phyloP scores from a whole-genome alignment of 2,329 filamentous ascomycete species.

The Sporothrix euskadiensis region DNA sequence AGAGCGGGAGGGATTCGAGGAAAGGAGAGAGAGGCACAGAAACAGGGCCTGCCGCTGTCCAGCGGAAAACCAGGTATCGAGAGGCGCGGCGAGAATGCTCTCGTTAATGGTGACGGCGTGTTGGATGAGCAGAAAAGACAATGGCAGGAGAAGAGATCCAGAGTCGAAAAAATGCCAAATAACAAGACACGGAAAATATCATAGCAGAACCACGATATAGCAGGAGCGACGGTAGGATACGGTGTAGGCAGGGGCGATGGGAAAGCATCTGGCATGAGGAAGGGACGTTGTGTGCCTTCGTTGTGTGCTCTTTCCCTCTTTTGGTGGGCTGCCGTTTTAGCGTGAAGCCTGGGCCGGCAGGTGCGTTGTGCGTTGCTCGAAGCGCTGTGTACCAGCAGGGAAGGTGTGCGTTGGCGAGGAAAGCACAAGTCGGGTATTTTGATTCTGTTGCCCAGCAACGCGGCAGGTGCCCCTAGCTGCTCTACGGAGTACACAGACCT shows the following conservation, averaged over 20 bases:
- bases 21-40: neutral
- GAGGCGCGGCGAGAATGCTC: neutral
- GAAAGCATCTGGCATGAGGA: constrained; percentile 11
- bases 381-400: neutral
- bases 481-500: too few species aligned
- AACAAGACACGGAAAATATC: constrained; percentile 15
- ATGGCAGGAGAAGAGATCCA: neutral
- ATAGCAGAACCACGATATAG: constrained; percentile 23
- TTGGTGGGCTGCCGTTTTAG: constrained; percentile 2
- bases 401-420: constrained; percentile 19
- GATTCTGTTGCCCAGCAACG: constrained; percentile 26
- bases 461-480: neutral
- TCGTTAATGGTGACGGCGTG: neutral
- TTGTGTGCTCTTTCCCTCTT: constrained; percentile 4
- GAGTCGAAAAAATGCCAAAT: constrained; percentile 17
- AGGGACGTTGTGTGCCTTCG: constrained; percentile 19
- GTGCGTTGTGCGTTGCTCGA: constrained; percentile 21
- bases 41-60: neutral
- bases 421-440: constrained; percentile 15
- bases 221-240: neutral
- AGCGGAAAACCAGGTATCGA: constrained; percentile 1
- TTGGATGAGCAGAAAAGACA: neutral
- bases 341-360: neutral
- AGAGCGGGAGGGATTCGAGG: neutral
- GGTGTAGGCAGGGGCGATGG: constrained; percentile 7